Evolutionary conservation across 2,329 filamentous ascomycete genomes (phyloP), one percentile per base, ranked within the genome.

Genomic region (Pseudogymnoascus pannorum): DNA sequence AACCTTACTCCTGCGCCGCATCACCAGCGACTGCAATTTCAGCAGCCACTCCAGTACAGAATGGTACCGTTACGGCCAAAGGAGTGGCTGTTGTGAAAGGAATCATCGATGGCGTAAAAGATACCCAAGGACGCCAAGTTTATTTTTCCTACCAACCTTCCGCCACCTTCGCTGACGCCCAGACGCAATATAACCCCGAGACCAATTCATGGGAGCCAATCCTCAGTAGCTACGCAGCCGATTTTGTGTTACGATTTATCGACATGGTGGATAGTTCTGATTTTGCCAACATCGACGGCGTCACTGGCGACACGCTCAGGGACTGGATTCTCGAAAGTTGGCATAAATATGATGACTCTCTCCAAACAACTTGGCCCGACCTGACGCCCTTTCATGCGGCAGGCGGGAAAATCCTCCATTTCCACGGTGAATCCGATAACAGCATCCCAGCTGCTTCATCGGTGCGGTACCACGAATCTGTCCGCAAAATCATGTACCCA

Each of bases 291-390:
- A 71, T 81, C 1, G 69, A 76, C 54, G 71, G 72, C 58, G 76
- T 83, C 54, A 82, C 79, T 14, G 80, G 80, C 65, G 79, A 84
- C 65, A 82, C 77, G 0, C 72, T 84, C 14, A 72, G 75, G 4
- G 75, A 75, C 24, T 83, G 79, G 78, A 83, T 84, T 73, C 68
- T 73, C 4, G 70, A 72, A 6, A 80, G 77, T 11, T 76, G 77
- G 75, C 71, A 77, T 48, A 75, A 73, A 61, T 83, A 79, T 68
- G 65, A 73, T 57, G 77, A 81, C 67, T 77, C 74, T 16, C 71
- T 83, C n/a, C 76, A 82, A 65, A 79, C 77, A 8, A 78, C 74
- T 4, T 71, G 76, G 65, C 77, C 79, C 0, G 80, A 82, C 58
- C 72, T 83, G 1, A 75, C 73, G 0, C 64, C 69, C 8, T 80